Conservation (phyloP, 768 basidiomycete genomes). For the Xerocomellus intermedius region DNA sequence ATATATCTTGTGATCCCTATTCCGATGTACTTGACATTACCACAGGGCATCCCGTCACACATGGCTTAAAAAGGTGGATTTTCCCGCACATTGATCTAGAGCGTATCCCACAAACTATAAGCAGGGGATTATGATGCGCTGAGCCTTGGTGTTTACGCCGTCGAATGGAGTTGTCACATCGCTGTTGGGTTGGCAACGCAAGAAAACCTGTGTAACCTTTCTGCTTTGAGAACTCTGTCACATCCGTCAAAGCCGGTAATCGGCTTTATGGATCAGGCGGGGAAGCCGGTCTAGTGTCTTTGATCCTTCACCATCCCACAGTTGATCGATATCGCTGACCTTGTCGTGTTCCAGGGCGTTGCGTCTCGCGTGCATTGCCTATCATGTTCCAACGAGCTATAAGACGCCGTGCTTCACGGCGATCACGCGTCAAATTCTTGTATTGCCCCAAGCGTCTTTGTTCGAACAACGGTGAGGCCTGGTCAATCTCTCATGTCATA, state of each 20-base stretch:
- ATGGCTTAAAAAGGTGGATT: conserved; percentile 22
- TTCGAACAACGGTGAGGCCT: too few species aligned
- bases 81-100: conserved; percentile 40
- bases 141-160: background rate
- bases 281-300: background rate
- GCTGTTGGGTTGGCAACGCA: conserved; percentile 13
- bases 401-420: background rate
- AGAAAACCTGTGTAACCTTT: background rate
- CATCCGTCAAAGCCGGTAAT: background rate
- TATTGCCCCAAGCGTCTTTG: background rate
- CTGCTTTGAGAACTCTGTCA: background rate
- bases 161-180: conserved; percentile 14
- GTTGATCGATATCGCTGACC: background rate
- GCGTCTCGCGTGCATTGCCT: background rate
- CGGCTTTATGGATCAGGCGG: background rate
- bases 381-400: background rate
- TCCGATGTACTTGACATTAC: conserved; percentile 25
- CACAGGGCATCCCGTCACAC: conserved; percentile 18
- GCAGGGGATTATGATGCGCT: conserved; percentile 28
- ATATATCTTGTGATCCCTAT: conserved; percentile 33
- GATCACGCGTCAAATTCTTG: background rate
- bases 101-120: conserved; percentile 32
- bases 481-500: too few species aligned
- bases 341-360: background rate
- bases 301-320: background rate